Conservation (phyloP, 305 asterid species). For the Rubia peregrina region DNA sequence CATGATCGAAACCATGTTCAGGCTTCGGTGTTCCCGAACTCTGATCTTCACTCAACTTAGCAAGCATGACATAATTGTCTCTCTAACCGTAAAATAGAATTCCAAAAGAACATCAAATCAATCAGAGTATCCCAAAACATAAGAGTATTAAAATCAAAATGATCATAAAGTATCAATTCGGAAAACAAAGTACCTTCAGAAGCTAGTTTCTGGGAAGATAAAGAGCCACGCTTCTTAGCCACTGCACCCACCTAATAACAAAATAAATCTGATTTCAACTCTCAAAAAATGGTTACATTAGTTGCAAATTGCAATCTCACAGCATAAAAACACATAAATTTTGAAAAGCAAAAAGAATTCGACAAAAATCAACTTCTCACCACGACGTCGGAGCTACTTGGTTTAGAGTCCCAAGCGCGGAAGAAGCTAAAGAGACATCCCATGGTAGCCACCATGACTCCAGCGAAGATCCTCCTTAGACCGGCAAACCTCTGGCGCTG, state of each 20-base stretch:
- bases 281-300: background rate
- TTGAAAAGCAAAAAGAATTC: background rate
- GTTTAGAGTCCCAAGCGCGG: slow-evolving; percentile 34
- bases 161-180: background rate
- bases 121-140: slow-evolving; percentile 6
- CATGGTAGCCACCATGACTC: slow-evolving; percentile 39
- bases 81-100: slow-evolving; percentile 12
- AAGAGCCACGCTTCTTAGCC: slow-evolving; percentile 38
- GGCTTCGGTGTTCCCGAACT: slow-evolving; percentile 20
- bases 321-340: no score
- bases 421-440: slow-evolving; percentile 70
- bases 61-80: slow-evolving; percentile 26
- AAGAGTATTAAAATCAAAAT: background rate
- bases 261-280: background rate
- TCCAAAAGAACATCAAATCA: background rate
- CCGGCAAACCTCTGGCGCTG: slow-evolving; percentile 17
- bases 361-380: background rate
- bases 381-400: background rate
- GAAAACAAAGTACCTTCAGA: slow-evolving; percentile 44
- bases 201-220: slow-evolving; percentile 55
- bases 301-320: background rate
- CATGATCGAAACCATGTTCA: slow-evolving; percentile 20
- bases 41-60: slow-evolving; percentile 30
- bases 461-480: slow-evolving; percentile 9
- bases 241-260: slow-evolving; percentile 40